A percentile compares a stretch with the other conserved stretches of the same genome.
phyloP scores from a whole-genome alignment of 495 filamentous ascomycete genomes.

The Pseudevernia furfuracea region DNA sequence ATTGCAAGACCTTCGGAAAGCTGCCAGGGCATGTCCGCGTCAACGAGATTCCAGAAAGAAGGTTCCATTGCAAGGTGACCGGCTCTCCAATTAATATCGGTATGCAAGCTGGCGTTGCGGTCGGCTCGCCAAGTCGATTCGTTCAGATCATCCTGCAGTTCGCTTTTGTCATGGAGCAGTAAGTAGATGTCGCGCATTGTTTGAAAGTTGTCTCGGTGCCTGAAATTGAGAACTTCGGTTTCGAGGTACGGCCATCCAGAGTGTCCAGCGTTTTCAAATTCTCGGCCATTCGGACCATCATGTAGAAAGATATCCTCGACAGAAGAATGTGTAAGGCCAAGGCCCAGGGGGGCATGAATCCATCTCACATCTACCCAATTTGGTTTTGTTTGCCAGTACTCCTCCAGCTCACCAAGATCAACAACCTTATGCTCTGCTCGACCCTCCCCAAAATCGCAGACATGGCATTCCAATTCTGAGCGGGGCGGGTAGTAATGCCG shows the following conservation, averaged over 20 bases:
- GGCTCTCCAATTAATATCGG: constrained; percentile 28
- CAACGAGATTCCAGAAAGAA: constrained; percentile 25
- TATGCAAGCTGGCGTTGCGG: constrained; percentile 26
- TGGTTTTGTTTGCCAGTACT: constrained; percentile 27
- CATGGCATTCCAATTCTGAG: constrained; percentile 27
- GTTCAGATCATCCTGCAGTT: constrained; percentile 24
- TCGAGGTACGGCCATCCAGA: constrained; percentile 29
- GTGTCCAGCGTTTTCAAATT: constrained; percentile 24
- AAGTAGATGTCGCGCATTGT: constrained; percentile 29
- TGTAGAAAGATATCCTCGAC: constrained; percentile 26
- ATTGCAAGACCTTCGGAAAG: constrained; percentile 28
- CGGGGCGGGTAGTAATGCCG: constrained; percentile 28
- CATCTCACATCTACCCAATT: constrained; percentile 28
- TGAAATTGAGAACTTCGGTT: constrained; percentile 28
- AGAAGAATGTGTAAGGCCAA: constrained; percentile 30
- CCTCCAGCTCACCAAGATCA: constrained; percentile 27
- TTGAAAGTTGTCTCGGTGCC: constrained; percentile 26
- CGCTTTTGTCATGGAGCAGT: constrained; percentile 22
- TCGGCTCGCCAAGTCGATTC: constrained; percentile 25
- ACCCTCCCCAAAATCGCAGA: constrained; percentile 30
- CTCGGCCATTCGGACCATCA: constrained; percentile 23
- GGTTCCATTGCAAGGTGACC: constrained; percentile 22
- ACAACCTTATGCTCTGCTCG: constrained; percentile 27
- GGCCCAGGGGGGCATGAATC: constrained; percentile 31
- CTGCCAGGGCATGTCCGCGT: constrained; percentile 29